These are phyloP conservation scores for Diaporthe citriasiana DNA, from an alignment of 2,329 filamentous ascomycete species.

Conservation along the genomic window DNA sequence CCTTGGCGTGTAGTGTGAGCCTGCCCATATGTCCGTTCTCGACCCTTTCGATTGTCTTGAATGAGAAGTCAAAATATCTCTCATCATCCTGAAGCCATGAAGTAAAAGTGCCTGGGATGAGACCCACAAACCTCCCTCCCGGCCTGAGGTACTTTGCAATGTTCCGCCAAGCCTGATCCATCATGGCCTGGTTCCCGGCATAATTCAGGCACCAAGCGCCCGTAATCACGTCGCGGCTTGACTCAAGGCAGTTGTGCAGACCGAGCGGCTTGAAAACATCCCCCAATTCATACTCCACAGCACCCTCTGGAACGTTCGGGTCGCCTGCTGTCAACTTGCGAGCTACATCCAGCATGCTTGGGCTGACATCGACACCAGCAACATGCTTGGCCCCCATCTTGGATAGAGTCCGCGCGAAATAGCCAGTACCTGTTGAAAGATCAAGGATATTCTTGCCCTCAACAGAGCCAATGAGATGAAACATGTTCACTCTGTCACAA, in stretches of 20 bases:
- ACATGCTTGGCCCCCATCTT: slow-evolving; percentile 8
- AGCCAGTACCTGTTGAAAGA: slow-evolving; percentile 2
- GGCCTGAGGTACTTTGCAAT: slow-evolving; percentile 10
- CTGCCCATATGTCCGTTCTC: background rate
- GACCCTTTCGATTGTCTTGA: background rate
- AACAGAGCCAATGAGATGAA: background rate
- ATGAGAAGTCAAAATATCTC: background rate
- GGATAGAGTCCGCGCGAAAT: background rate
- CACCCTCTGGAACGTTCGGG: background rate
- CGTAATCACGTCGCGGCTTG: background rate
- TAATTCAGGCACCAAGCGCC: slow-evolving; percentile 22
- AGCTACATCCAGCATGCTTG: slow-evolving; percentile 1
- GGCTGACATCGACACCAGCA: slow-evolving; percentile 5
- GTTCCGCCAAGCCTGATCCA: slow-evolving; percentile 13
- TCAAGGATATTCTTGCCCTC: background rate
- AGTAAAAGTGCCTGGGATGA: background rate
- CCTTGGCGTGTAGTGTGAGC: slow-evolving; percentile 17
- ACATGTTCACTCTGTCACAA: background rate
- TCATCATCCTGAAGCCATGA: background rate
- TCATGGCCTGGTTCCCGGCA: slow-evolving; percentile 4
- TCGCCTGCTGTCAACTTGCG: background rate
- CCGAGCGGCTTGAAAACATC: slow-evolving; percentile 5
- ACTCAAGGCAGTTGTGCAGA: background rate
- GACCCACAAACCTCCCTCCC: slow-evolving; percentile 20
- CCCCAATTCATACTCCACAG: background rate